Percentiles rank a stretch among this genome's conserved stretches.
phyloP scores from a whole-genome alignment of 2,329 filamentous ascomycete species.

The Chaetomium olivaceum region DNA sequence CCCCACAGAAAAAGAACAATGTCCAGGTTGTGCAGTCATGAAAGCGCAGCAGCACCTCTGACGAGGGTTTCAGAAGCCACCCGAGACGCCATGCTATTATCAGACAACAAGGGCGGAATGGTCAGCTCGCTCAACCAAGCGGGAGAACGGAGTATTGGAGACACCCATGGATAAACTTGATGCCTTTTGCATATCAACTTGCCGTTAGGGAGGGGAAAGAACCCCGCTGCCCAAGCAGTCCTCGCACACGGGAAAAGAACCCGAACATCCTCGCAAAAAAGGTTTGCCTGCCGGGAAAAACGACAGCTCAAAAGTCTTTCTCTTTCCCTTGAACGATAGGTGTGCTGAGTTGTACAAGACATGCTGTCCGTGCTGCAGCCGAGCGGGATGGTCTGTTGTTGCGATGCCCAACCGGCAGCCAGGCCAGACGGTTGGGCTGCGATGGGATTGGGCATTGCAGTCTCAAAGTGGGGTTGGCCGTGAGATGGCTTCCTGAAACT shows the following conservation, averaged over 20 bases:
- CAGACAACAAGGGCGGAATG: conserved; percentile 7
- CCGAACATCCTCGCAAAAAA: conserved; percentile 30
- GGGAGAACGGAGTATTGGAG: conserved; percentile 6
- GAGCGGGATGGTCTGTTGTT: conserved; percentile 43
- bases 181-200: neutral
- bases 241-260: conserved; percentile 30
- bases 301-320: neutral
- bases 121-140: conserved; percentile 14
- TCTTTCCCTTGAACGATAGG: conserved; percentile 28
- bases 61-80: neutral
- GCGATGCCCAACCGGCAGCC: conserved; percentile 51
- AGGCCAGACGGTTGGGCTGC: conserved; percentile 41
- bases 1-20: conserved; percentile 79
- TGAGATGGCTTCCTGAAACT: conserved; percentile 2
- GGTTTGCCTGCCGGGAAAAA: conserved; percentile 14
- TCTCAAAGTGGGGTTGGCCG: conserved; percentile 18
- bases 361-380: conserved; percentile 37
- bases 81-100: conserved; percentile 30
- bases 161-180: conserved; percentile 7
- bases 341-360: conserved; percentile 51
- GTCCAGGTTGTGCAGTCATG: conserved; percentile 81
- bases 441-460: conserved; percentile 35
- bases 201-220: neutral
- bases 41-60: conserved; percentile 29
- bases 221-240: neutral